These are phyloP conservation scores for Musa troglodytarum DNA, from an alignment of 176 grass and related monocot genomes.

Conservation along the genomic window DNA sequence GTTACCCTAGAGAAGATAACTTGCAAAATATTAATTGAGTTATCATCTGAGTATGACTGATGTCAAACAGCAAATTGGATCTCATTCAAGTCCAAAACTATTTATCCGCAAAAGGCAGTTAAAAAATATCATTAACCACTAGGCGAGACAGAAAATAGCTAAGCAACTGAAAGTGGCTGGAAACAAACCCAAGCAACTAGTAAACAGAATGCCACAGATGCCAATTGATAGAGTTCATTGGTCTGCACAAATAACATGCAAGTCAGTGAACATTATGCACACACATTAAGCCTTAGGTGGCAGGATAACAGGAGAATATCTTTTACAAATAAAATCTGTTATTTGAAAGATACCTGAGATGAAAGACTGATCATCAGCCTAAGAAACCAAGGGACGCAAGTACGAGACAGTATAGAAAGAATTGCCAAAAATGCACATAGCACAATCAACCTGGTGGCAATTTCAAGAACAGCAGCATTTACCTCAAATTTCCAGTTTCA, in stretches of 20 bases:
- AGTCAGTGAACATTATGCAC: slow-evolving; percentile 10
- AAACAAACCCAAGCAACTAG: slow-evolving; percentile 95
- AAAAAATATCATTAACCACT: not conserved
- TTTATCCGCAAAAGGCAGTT: too few relatives aligned
- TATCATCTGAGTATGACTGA: not conserved
- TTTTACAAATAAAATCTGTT: not conserved
- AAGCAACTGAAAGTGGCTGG: not conserved
- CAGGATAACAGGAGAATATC: not conserved
- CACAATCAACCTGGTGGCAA: slow-evolving; percentile 59
- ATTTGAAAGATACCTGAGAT: slow-evolving; percentile 52
- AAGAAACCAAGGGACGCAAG: slow-evolving; percentile 92
- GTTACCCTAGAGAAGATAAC: not conserved
- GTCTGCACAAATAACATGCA: slow-evolving; percentile 53
- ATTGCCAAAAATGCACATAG: slow-evolving; percentile 72
- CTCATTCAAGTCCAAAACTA: not conserved
- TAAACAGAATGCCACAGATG: slow-evolving; percentile 97
- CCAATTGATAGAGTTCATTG: slow-evolving; percentile 96
- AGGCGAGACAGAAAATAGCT: not conserved
- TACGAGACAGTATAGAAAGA: slow-evolving; percentile 78
- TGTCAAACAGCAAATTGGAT: not conserved
- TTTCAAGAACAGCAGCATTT: not conserved
- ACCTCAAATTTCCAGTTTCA: not conserved
- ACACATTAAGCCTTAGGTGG: not conserved
- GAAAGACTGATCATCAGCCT: slow-evolving; percentile 99
- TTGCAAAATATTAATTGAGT: not conserved